These are phyloP conservation scores for Mycena floridula DNA, from an alignment of 768 basidiomycete species.

Conservation along the genomic window DNA sequence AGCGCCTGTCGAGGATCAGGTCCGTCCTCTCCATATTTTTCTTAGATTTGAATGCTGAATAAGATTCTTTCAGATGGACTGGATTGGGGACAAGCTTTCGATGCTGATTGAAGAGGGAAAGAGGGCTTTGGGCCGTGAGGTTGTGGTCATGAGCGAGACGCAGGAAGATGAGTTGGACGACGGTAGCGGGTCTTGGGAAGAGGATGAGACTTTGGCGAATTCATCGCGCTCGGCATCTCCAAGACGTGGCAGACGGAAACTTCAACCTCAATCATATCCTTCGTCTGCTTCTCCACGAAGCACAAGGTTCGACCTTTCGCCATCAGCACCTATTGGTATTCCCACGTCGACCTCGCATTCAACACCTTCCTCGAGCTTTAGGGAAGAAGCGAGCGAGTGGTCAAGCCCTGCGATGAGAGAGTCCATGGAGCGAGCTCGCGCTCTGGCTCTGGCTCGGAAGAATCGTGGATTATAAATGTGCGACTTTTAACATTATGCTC, in stretches of 20 bases:
- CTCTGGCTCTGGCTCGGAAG: constrained; percentile 11
- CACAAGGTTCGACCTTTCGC: constrained; percentile 16
- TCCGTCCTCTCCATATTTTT: constrained; percentile 14
- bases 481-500: too few relatives aligned
- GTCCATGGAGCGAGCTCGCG: constrained; percentile 66
- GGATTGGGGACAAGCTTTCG: constrained; percentile 68
- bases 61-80: constrained; percentile 58
- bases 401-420: constrained; percentile 63
- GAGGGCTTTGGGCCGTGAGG: constrained; percentile 67
- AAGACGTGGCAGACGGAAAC: constrained; percentile 8
- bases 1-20: constrained; percentile 41
- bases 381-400: constrained; percentile 46
- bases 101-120: constrained; percentile 75
- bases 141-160: constrained; percentile 71
- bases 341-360: constrained; percentile 18
- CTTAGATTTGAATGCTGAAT: not conserved
- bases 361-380: constrained; percentile 21
- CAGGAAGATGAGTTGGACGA: constrained; percentile 76
- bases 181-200: constrained; percentile 70
- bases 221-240: constrained; percentile 9
- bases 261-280: constrained; percentile 10
- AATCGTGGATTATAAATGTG: not conserved
- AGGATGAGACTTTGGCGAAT: constrained; percentile 36
- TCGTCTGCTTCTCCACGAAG: constrained; percentile 18
- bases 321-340: constrained; percentile 14